phyloP scores from a whole-genome alignment of 495 filamentous ascomycete genomes.

The Usnea hakonensis region DNA sequence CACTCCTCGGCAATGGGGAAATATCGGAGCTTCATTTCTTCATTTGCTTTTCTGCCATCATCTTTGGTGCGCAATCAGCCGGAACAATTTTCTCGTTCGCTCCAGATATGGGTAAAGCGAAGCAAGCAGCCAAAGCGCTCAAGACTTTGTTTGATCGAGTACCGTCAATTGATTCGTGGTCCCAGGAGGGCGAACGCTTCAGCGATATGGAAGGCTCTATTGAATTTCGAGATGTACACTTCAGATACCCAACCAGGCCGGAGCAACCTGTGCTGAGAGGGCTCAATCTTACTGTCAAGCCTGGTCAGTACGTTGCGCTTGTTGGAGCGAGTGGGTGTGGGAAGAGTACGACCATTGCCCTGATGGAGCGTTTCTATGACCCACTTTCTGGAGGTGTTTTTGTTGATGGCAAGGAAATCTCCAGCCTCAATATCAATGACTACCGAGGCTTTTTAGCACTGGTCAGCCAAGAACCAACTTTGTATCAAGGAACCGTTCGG shows the following conservation, averaged over 20 bases:
- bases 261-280: constrained; percentile 73
- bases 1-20: constrained; percentile 60
- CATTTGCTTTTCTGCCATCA: constrained; percentile 68
- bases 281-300: constrained; percentile 61
- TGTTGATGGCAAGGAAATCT: constrained; percentile 69
- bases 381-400: constrained; percentile 63
- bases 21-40: constrained; percentile 77
- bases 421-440: constrained; percentile 63
- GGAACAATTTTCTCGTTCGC: constrained; percentile 84
- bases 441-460: constrained; percentile 72
- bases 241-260: constrained; percentile 72
- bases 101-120: constrained; percentile 83
- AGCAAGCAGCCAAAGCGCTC: constrained; percentile 66
- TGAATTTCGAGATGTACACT: constrained; percentile 72
- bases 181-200: constrained; percentile 55
- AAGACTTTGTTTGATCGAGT: constrained; percentile 71
- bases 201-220: constrained; percentile 55
- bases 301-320: constrained; percentile 71
- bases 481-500: constrained; percentile 77
- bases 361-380: constrained; percentile 83
- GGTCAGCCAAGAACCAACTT: constrained; percentile 78
- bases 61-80: constrained; percentile 77
- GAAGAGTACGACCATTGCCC: constrained; percentile 72
- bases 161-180: constrained; percentile 79
- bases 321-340: constrained; percentile 79